phyloP scores from a whole-genome alignment of 805 yeast species.

The Ogataea zsoltii region DNA sequence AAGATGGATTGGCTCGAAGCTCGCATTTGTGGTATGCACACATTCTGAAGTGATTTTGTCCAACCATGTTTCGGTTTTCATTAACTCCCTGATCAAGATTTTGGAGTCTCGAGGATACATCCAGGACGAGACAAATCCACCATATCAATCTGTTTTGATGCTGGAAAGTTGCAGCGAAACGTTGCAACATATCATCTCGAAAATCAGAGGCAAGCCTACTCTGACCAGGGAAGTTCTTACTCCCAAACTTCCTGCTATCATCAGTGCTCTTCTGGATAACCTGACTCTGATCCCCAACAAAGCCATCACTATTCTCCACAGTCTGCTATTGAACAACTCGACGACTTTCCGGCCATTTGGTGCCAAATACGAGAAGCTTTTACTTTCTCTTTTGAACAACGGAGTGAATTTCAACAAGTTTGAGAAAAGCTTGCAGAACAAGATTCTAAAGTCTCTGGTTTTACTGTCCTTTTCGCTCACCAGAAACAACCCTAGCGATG shows the following conservation, averaged over 20 bases:
- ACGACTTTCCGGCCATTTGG: conserved; percentile 83
- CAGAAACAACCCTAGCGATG: conserved; percentile 47
- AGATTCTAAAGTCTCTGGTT: conserved; percentile 53
- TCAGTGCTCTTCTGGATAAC: conserved; percentile 52
- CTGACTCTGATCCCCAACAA: conserved; percentile 39
- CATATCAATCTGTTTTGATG: conserved; percentile 25
- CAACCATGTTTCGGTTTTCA: conserved; percentile 40
- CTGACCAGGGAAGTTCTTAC: conserved; percentile 81
- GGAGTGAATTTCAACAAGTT: conserved; percentile 39
- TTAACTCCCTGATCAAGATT: conserved; percentile 43
- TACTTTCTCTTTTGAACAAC: conserved; percentile 38
- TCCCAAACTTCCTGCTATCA: conserved; percentile 68
- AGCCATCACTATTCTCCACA: conserved; percentile 42
- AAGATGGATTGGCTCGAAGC: conserved; percentile 62
- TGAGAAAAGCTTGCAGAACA: conserved; percentile 40
- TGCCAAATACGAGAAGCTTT: conserved; percentile 53
- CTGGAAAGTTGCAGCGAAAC: conserved; percentile 42
- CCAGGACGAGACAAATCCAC: conserved; percentile 31
- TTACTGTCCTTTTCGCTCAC: conserved; percentile 54
- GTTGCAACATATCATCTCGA: conserved; percentile 41
- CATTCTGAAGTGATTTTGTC: conserved; percentile 41
- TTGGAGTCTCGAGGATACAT: conserved; percentile 40
- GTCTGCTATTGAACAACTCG: conserved; percentile 56
- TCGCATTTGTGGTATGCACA: conserved; percentile 43
- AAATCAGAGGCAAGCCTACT: conserved; percentile 77